Conservation (phyloP, 805 yeast species). For the Brettanomyces naardenensis region DNA sequence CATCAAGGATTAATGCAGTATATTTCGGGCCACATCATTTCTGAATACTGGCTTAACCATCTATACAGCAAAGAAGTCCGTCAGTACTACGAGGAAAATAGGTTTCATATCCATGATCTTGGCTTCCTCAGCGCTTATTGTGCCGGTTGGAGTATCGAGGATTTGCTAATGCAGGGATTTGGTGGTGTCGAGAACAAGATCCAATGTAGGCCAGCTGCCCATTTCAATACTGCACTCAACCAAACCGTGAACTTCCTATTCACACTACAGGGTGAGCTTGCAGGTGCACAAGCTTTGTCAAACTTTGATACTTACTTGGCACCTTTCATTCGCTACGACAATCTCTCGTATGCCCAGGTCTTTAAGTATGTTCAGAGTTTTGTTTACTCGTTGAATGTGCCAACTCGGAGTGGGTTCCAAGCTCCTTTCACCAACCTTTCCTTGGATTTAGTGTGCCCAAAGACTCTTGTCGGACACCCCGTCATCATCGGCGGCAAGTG, state of each 20-base stretch:
- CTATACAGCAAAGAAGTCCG: not conserved
- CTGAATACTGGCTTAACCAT: not conserved
- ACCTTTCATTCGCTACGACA: slow-evolving; percentile 1
- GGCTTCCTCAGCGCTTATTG: slow-evolving; percentile 2
- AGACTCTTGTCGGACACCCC: not conserved
- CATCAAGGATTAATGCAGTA: slow-evolving; percentile 3
- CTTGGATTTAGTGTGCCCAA: slow-evolving; percentile 1
- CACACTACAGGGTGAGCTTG: slow-evolving; percentile 3
- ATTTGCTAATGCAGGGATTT: slow-evolving; percentile 1
- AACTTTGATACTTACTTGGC: slow-evolving; percentile 2
- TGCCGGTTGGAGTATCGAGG: slow-evolving; percentile 3
- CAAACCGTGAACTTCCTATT: slow-evolving; percentile 2
- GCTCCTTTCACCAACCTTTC: slow-evolving; percentile 1
- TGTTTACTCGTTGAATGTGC: slow-evolving; percentile 1
- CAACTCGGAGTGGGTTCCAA: slow-evolving; percentile 1
- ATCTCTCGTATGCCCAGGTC: not conserved
- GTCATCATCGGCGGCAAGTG: slow-evolving; percentile 1
- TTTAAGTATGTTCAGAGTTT: slow-evolving; percentile 1
- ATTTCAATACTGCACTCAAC: slow-evolving; percentile 1
- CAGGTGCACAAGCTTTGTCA: slow-evolving; percentile 3
- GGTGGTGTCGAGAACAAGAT: slow-evolving; percentile 2
- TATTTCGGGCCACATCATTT: not conserved
- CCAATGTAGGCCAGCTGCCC: not conserved
- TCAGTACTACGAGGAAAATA: not conserved
- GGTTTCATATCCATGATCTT: slow-evolving; percentile 3